Conservation (phyloP, 768 basidiomycete genomes). For the Calocybe indica region DNA sequence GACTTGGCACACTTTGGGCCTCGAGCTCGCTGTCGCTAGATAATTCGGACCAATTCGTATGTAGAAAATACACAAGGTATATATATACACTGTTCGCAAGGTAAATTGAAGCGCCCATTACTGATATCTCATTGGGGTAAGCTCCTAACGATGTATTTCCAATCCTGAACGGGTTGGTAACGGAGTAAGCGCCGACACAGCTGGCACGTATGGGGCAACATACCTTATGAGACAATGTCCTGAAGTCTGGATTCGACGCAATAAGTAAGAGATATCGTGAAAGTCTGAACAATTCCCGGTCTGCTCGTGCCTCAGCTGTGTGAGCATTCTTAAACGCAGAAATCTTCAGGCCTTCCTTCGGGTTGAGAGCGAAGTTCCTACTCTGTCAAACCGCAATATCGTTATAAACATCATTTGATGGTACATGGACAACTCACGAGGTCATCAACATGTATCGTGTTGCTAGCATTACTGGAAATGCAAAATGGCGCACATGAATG, state of each 20-base stretch:
- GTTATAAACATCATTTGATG: background rate
- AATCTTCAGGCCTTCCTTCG: constrained; percentile 78
- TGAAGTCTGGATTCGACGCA: constrained; percentile 54
- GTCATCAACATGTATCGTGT: constrained; percentile 89
- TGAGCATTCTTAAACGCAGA: constrained; percentile 77
- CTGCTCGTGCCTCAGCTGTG: constrained; percentile 53
- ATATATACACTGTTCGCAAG: no score
- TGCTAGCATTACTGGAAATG: constrained; percentile 44
- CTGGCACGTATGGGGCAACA: constrained; percentile 7
- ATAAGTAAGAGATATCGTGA: constrained; percentile 61
- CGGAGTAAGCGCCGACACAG: background rate
- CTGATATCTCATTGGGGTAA: constrained; percentile 16
- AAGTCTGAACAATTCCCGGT: constrained; percentile 67
- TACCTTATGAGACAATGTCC: constrained; percentile 63
- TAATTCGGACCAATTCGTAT: no score
- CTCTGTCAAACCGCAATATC: constrained; percentile 31
- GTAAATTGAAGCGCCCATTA: no score
- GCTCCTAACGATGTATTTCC: constrained; percentile 43
- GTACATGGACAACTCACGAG: constrained; percentile 37
- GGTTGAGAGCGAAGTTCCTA: constrained; percentile 87
- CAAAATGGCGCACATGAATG: no score
- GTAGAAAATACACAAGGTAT: no score
- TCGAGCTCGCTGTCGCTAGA: no score
- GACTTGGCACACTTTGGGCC: no score
- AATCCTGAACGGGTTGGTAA: constrained; percentile 29